Evolutionary conservation across 2,329 filamentous ascomycete species (phyloP), one percentile per base, ranked within the genome.

Genomic region (Penicillium sp.): DNA sequence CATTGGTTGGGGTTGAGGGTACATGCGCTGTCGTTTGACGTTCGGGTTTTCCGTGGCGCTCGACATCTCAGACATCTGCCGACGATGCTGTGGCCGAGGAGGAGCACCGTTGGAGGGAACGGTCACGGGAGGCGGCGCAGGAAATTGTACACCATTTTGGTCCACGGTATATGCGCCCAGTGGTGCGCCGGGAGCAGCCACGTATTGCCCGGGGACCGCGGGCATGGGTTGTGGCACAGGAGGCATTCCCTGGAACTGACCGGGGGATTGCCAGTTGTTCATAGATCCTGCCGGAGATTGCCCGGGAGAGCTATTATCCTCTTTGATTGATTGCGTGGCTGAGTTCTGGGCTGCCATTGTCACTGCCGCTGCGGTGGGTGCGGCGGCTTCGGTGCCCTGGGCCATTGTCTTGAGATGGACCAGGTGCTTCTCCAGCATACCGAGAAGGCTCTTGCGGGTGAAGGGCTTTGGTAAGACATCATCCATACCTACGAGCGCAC

Each of bases 391-490:
- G 73, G 86, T 83, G 7, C 83, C 82, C 78, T 82, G 65, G 76
- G 80, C 56, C 74, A 83, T 85, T 71, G 91, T 92, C 72, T 96
- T 88, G 61, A 96, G 83, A 72, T 92, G 89, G n/a, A 86, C 84
- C 52, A 98, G 82, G 72, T 97, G 92, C 72, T 94, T 96, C 76
- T 95, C 91, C 34, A 99, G 83, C 78, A 96, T 90, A 65, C 89
- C 88, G 57, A 91, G 83, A 81, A 95, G 91, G 41, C 90, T 91
- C 67, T 92, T 90, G 69, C 90, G 89, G 4, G 95, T 99, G 74
- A 99, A 99, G 0, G 95, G 95, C 73, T 99, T 99, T 0, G 95
- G 94, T 61, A 99, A 81, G 17, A 99, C 94, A 71, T 96, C 95
- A 71, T 96, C 96, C 93, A 99, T 97, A 45, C 94, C 93, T 96